phyloP scores from a whole-genome alignment of 257 asterid species.

The Fraxinus americana region DNA sequence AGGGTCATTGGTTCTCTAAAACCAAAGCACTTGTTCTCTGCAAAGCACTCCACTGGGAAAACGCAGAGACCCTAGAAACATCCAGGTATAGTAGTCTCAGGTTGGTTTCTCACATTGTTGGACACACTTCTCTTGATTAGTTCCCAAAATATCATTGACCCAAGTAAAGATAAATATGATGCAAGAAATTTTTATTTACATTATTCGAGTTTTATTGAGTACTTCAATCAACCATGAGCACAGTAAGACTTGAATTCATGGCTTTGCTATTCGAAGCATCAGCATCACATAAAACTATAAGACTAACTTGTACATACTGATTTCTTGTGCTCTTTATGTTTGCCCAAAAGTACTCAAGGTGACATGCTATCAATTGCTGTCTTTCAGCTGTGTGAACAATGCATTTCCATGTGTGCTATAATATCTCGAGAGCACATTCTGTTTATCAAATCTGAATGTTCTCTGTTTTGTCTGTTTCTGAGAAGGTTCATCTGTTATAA shows the following conservation, averaged over 20 bases:
- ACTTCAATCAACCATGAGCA: not conserved
- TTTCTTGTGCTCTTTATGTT: not conserved
- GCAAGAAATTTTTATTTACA: not conserved
- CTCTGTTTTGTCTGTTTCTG: not conserved
- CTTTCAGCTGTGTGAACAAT: not conserved
- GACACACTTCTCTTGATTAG: no score
- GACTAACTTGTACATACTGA: not conserved
- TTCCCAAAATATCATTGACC: no score
- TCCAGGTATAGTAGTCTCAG: conserved; percentile 34
- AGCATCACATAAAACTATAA: no score
- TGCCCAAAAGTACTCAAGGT: not conserved
- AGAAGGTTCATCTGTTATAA: not conserved
- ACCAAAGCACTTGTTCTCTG: conserved; percentile 84
- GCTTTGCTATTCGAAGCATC: not conserved
- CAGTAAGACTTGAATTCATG: not conserved
- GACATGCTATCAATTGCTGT: not conserved
- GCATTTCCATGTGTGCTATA: not conserved
- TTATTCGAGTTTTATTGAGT: not conserved
- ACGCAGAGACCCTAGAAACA: conserved; percentile 65
- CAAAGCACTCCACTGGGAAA: conserved; percentile 78
- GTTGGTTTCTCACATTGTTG: not conserved
- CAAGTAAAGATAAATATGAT: not conserved
- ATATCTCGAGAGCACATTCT: not conserved
- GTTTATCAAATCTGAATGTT: not conserved
- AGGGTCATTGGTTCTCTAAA: conserved; percentile 71